phyloP scores from a whole-genome alignment of 2,329 filamentous ascomycete genomes.

The Ambrosiella xylebori region DNA sequence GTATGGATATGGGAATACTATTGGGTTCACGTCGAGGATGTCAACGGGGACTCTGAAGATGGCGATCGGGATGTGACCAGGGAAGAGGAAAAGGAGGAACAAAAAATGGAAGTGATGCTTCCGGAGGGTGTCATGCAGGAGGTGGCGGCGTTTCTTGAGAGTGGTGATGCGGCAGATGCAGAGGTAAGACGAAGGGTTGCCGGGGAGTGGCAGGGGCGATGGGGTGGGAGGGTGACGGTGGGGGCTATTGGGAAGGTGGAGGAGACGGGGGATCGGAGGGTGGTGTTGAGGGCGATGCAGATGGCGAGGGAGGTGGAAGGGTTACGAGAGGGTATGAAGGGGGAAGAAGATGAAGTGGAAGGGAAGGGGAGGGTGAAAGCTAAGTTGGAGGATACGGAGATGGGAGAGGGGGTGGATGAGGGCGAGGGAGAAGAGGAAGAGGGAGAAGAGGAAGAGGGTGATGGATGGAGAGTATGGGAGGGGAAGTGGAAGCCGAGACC shows the following conservation, averaged over 20 bases:
- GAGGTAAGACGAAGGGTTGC: conserved; percentile 17
- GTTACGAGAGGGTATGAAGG: conserved; percentile 26
- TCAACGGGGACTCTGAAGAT: background rate
- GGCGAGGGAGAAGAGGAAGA: conserved; percentile 16
- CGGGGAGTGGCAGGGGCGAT: conserved; percentile 19
- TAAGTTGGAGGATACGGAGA: conserved; percentile 26
- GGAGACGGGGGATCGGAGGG: conserved; percentile 22
- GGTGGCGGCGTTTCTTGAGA: background rate
- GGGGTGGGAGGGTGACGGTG: conserved; percentile 23
- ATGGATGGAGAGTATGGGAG: conserved; percentile 10
- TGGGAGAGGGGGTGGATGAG: conserved; percentile 14
- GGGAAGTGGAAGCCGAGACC: conserved; percentile 14
- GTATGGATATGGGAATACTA: conserved; percentile 83
- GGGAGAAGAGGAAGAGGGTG: conserved; percentile 15
- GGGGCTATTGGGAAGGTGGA: conserved; percentile 24
- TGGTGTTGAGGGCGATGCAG: conserved; percentile 28
- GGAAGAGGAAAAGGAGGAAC: conserved; percentile 1
- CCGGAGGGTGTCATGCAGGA: background rate
- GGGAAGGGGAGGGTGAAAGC: background rate
- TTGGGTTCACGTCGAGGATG: conserved; percentile 40
- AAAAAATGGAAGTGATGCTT: background rate
- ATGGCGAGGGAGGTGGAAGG: conserved; percentile 26
- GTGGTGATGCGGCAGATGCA: conserved; percentile 10
- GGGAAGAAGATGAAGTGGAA: conserved; percentile 18
- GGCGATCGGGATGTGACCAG: background rate